These are phyloP conservation scores for Furcasterigmium sp. DNA, from an alignment of 2,329 filamentous ascomycete genomes.

Conservation along the genomic window DNA sequence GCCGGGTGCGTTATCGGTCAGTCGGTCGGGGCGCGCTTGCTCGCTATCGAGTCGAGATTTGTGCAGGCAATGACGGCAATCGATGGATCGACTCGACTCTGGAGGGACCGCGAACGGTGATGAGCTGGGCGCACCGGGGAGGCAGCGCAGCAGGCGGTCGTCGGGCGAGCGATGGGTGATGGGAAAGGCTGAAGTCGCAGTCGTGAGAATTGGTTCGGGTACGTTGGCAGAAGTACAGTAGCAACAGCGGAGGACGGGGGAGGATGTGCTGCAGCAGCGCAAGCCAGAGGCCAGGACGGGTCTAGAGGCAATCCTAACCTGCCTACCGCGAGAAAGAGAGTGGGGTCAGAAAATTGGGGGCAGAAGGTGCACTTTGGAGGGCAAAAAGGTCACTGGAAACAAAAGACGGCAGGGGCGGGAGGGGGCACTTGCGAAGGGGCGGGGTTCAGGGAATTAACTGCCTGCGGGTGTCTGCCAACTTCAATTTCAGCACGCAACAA, in stretches of 20 bases:
- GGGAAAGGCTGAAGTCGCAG: neutral
- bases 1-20: neutral
- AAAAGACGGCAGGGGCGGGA: too few species aligned
- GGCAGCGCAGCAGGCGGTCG: neutral
- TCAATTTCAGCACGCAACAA: too few species aligned
- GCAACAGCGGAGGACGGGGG: neutral
- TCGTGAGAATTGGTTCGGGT: neutral
- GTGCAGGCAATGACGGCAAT: neutral
- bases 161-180: neutral
- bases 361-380: neutral
- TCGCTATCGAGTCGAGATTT: neutral
- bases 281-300: neutral
- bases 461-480: too few species aligned
- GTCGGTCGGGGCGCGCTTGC: too few species aligned
- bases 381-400: neutral
- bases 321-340: slow-evolving; percentile 1
- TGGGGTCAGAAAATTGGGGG: slow-evolving; percentile 9
- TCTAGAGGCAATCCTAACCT: slow-evolving; percentile 1
- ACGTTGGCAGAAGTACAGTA: neutral
- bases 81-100: neutral
- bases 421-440: too few species aligned
- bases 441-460: too few species aligned
- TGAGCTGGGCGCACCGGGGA: neutral
- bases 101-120: neutral
- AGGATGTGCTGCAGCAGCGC: neutral